Conservation (phyloP, 495 filamentous ascomycete species). For the Annulohypoxylon nitens region DNA sequence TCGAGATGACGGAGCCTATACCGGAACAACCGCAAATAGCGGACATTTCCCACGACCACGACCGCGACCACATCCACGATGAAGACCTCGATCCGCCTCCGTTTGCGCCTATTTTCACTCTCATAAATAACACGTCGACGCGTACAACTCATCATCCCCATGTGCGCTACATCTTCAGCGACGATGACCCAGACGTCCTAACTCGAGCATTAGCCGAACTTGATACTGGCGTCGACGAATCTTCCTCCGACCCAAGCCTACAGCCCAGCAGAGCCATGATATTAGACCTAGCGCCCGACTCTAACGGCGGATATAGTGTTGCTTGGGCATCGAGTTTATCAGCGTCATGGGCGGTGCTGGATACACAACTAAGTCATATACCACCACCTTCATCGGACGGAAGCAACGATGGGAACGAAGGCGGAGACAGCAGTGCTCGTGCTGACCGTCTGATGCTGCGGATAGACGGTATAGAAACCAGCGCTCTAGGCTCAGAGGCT, state of each 20-base stretch:
- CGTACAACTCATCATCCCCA: conserved; percentile 76
- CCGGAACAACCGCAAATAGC: conserved; percentile 42
- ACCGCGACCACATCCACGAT: conserved; percentile 41
- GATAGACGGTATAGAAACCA: conserved; percentile 70
- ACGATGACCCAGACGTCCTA: conserved; percentile 77
- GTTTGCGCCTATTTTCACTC: conserved; percentile 76
- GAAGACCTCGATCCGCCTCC: conserved; percentile 47
- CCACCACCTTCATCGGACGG: conserved; percentile 53
- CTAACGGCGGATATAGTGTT: conserved; percentile 64
- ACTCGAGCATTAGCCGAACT: conserved; percentile 63
- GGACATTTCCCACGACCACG: conserved; percentile 41
- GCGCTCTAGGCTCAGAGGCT: conserved; percentile 44
- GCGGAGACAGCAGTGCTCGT: conserved; percentile 43
- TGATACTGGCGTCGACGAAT: conserved; percentile 44
- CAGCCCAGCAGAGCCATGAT: conserved; percentile 67
- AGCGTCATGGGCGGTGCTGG: conserved; percentile 61
- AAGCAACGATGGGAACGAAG: conserved; percentile 48
- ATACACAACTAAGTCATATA: conserved; percentile 55
- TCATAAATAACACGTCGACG: conserved; percentile 68
- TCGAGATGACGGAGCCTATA: conserved; percentile 50
- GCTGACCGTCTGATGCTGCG: conserved; percentile 71
- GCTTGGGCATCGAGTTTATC: conserved; percentile 61
- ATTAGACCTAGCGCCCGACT: conserved; percentile 64
- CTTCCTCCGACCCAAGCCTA: conserved; percentile 35
- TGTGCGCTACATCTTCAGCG: conserved; percentile 91